Evolutionary conservation across 345 rosid genomes (phyloP).

Genomic region (Iberis pinnata): DNA sequence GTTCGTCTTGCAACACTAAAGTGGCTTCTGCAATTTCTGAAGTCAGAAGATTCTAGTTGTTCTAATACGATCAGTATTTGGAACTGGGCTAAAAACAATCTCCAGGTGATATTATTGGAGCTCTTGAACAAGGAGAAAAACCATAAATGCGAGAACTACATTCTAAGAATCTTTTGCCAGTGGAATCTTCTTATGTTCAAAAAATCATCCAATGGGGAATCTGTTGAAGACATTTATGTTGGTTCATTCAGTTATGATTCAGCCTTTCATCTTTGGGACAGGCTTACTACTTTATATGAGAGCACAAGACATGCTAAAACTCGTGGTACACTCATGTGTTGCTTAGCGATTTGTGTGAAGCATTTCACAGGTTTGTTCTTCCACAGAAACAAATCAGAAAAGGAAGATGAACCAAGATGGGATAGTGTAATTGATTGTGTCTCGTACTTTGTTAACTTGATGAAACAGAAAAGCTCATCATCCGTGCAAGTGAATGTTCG

Average conservation of each 20-base stretch:
- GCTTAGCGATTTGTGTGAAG: slow-evolving; percentile 77
- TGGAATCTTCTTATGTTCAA: slow-evolving; percentile 72
- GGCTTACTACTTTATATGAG: slow-evolving; percentile 46
- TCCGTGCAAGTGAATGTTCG: slow-evolving; percentile 80
- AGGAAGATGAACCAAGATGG: slow-evolving; percentile 28
- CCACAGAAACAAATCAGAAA: slow-evolving; percentile 22
- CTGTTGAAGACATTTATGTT: slow-evolving; percentile 36
- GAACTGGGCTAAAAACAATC: slow-evolving; percentile 54
- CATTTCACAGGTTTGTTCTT: slow-evolving; percentile 40
- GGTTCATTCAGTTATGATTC: slow-evolving; percentile 54
- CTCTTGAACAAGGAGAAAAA: slow-evolving; percentile 55
- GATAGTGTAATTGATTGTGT: slow-evolving; percentile 42
- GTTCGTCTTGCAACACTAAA: slow-evolving; percentile 80
- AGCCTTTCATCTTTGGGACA: slow-evolving; percentile 56
- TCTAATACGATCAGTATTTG: slow-evolving; percentile 39
- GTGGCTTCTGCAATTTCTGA: slow-evolving; percentile 70
- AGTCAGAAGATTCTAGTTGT: slow-evolving; percentile 39
- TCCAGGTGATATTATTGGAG: slow-evolving; percentile 54
- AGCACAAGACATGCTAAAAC: slow-evolving; percentile 54
- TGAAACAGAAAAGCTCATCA: slow-evolving; percentile 62
- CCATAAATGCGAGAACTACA: slow-evolving; percentile 61
- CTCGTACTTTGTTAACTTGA: slow-evolving; percentile 44
- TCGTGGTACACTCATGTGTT: slow-evolving; percentile 60
- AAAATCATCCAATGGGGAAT: slow-evolving; percentile 25
- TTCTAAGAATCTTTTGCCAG: slow-evolving; percentile 64